Conservation (phyloP, 2,329 filamentous ascomycete genomes). For the Hypoxylon sp. region DNA sequence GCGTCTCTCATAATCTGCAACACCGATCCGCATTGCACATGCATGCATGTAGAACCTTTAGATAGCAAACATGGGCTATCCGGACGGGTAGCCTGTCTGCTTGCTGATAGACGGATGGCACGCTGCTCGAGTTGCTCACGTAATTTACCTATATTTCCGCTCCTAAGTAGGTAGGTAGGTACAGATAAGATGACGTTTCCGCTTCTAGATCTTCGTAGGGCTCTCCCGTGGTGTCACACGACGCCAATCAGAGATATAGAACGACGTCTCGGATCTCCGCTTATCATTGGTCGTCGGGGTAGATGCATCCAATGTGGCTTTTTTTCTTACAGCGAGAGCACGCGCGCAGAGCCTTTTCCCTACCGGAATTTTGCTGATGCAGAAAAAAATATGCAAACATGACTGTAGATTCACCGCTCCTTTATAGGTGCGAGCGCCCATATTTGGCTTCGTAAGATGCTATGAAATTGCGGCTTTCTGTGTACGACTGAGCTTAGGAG, state of each 20-base stretch:
- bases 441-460: background rate
- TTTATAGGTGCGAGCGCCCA: constrained; percentile 1
- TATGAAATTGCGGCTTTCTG: constrained; percentile 19
- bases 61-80: background rate
- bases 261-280: constrained; percentile 1
- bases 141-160: constrained; percentile 21
- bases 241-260: constrained; percentile 29
- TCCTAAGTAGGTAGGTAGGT: background rate
- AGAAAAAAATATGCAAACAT: constrained; percentile 19
- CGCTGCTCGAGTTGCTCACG: constrained; percentile 32
- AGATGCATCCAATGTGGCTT: constrained; percentile 13
- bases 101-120: constrained; percentile 7
- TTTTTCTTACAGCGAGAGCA: too few relatives aligned
- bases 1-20: background rate
- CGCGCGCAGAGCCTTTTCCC: background rate
- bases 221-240: background rate
- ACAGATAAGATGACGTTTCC: constrained; percentile 33
- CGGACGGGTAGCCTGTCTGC: constrained; percentile 4
- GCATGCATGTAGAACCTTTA: background rate
- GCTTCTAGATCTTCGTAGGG: constrained; percentile 13
- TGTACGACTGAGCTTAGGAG: background rate
- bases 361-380: constrained; percentile 13
- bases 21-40: background rate
- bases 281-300: constrained; percentile 33
- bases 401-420: constrained; percentile 39